Conservation (phyloP, 345 rosid genomes). For the Gossypium anomalum region DNA sequence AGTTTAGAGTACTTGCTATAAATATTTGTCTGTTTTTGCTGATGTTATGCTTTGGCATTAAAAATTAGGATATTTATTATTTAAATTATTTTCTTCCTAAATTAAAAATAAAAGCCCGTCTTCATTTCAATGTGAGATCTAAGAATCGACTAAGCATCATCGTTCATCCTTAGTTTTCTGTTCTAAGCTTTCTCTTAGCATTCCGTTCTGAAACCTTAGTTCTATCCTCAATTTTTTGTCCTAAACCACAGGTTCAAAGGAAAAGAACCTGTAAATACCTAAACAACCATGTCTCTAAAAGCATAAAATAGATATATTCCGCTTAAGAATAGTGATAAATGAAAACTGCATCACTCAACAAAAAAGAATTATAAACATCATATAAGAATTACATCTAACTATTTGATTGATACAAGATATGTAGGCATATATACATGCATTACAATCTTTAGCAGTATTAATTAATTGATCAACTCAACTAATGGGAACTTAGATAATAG, state of each 20-base stretch:
- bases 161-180: no score
- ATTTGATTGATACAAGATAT: not conserved
- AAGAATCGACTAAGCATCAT: no score
- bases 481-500: not conserved
- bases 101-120: no score
- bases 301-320: not conserved
- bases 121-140: no score
- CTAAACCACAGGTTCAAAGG: not conserved
- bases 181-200: no score
- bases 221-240: no score
- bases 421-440: not conserved
- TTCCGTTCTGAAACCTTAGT: no score
- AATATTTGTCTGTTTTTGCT: no score
- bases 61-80: no score
- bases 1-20: no score
- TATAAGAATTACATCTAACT: not conserved
- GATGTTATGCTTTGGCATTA: no score
- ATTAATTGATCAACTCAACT: not conserved
- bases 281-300: not conserved
- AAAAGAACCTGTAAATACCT: not conserved
- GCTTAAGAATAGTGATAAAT: not conserved
- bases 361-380: not conserved
- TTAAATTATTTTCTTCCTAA: no score
- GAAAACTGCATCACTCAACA: not conserved
- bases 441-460: not conserved